A percentile compares a stretch with the other conserved stretches of the same genome.
These are phyloP conservation scores for Trypanosoma avium DNA, from an alignment of 208 protist species.

Conservation along the genomic window DNA sequence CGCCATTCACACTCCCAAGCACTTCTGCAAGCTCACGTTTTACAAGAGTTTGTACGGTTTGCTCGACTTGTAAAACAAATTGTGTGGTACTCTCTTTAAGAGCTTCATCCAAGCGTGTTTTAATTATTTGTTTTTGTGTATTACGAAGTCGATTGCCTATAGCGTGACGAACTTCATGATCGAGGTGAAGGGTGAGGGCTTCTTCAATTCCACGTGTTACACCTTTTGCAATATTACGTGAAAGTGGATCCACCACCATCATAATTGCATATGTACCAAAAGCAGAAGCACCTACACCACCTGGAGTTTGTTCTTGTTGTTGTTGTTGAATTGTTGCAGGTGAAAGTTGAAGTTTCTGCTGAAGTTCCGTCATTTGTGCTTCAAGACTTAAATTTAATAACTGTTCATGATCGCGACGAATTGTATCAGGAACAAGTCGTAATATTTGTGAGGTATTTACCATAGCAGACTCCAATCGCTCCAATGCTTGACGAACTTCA, in stretches of 20 bases:
- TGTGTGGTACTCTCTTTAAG: conserved; percentile 56
- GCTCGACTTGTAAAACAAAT: conserved; percentile 52
- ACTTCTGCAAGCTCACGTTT: conserved; percentile 57
- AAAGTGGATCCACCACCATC: conserved; percentile 49
- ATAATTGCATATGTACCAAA: conserved; percentile 75
- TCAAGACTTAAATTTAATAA: conserved; percentile 79
- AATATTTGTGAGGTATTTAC: conserved; percentile 77
- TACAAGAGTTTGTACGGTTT: conserved; percentile 48
- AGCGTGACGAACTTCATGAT: conserved; percentile 56
- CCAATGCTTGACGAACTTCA: conserved; percentile 45
- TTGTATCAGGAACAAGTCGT: conserved; percentile 61
- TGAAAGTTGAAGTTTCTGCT: conserved; percentile 23
- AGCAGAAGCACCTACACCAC: conserved; percentile 18
- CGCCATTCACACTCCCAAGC: conserved; percentile 43
- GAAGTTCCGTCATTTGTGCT: conserved; percentile 90
- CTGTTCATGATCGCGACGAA: conserved; percentile 74
- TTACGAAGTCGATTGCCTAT: conserved; percentile 45
- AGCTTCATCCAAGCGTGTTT: conserved; percentile 69
- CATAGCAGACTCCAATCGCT: conserved; percentile 57
- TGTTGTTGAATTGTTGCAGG: background rate
- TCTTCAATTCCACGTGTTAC: conserved; percentile 65
- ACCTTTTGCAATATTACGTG: conserved; percentile 63
- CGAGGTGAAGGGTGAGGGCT: conserved; percentile 61
- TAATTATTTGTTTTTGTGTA: conserved; percentile 57
- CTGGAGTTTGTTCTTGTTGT: background rate